These are phyloP conservation scores for Stereum hirsutum DNA, from an alignment of 1,284 basidiomycete genomes.

Conservation along the genomic window DNA sequence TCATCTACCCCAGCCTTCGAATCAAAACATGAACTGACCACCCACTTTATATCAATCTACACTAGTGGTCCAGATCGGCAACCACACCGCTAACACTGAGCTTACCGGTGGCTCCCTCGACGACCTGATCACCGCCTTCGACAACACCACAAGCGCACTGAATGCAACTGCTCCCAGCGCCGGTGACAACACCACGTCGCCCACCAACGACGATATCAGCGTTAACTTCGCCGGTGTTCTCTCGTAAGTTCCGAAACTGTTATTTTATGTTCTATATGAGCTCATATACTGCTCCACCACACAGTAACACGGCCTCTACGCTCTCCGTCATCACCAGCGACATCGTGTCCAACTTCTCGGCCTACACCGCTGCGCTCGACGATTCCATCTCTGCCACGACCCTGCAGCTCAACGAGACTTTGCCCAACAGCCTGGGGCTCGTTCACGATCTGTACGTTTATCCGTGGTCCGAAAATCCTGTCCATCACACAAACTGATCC, in stretches of 20 bases:
- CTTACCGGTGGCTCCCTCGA: not conserved
- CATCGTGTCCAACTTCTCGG: not conserved
- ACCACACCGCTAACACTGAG: not conserved
- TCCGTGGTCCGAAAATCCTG: not conserved
- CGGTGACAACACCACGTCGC: not conserved
- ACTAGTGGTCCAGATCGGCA: not conserved
- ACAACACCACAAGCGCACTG: not conserved
- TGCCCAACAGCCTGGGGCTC: not conserved
- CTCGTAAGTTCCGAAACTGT: not conserved
- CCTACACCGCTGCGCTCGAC: not conserved
- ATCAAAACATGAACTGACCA: not conserved
- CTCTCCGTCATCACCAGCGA: not conserved
- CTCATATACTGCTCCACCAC: not conserved
- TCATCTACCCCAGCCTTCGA: not conserved
- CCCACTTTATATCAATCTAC: too few relatives aligned
- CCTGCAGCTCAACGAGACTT: not conserved
- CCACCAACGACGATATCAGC: not conserved
- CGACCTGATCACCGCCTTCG: not conserved
- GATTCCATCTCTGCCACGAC: not conserved
- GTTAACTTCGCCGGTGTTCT: not conserved
- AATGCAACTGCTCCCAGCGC: not conserved
- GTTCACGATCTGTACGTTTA: not conserved
- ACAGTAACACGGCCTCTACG: not conserved
- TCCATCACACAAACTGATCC: not conserved
- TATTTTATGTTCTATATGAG: not conserved